Base-by-base conservation (phyloP, 768 basidiomycete genomes). In the Boletellus emodensis region DNA sequence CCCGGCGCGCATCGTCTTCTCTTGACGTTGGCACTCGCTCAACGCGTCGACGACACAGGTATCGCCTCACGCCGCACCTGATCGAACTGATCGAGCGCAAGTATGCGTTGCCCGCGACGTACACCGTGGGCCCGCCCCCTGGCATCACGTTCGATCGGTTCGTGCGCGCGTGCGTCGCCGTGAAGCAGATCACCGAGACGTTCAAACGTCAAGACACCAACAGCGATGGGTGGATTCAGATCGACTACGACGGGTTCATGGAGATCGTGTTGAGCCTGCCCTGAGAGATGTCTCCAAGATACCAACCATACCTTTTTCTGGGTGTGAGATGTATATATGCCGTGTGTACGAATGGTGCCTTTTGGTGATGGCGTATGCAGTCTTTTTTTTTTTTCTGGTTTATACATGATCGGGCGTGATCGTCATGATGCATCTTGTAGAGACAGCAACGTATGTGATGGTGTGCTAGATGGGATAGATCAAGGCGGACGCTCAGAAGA, bases 111-210 rank as follows among this genome's bases (percentile, higher is more conserved):
- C 64, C 72, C 22, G 55, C 72, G 12, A 60, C 61, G 32, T 65
- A 62, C 35, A 61, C 62, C 32, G 68, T 66, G 1, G 69, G 59
- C 3, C 65, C 73, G 3, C 53, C 57, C n/a, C 71, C 76, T 1
- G 87, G 87, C 0, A 89, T 92, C 71, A 79, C 83, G 5, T 92
- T 92, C 61, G 90, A 91, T 65, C 85, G 89, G 55, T 92, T 92
- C 72, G 85, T 92, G 22, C 81, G 90, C 48, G 87, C 87, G 20
- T 92, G 90, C 58, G 90, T 93, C 51, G 84, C 82, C 11, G 78
- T 90, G 53, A 89, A 86, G 71, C 85, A 88, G 63, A 73, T 89
- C 57, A 81, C 78, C 34, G 89, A 91, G 69, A 67, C 80, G 32
- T 90, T 90, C 74, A 74, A 75, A 49, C 66, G 74, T 40, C 73